These are phyloP conservation scores for Fragaria iinumae DNA, from an alignment of 306 rosid species.

Conservation along the genomic window DNA sequence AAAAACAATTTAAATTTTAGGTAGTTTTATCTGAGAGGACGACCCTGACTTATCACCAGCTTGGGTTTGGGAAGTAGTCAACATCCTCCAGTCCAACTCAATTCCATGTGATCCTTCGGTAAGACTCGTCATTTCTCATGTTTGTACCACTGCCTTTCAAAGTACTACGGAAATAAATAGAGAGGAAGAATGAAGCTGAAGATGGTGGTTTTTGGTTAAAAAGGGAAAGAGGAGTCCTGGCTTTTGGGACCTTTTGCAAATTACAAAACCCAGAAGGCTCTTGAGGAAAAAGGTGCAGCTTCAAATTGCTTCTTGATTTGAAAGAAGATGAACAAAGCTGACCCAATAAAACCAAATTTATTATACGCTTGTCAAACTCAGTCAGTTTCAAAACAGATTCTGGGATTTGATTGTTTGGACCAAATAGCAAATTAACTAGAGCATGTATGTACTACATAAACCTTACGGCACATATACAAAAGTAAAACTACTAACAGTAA, in stretches of 20 bases:
- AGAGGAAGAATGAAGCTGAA: background rate
- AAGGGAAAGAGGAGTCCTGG: background rate
- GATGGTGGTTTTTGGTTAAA: background rate
- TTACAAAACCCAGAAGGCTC: background rate
- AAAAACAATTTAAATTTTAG: background rate
- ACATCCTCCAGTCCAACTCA: background rate
- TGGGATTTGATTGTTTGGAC: background rate
- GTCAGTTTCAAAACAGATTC: background rate
- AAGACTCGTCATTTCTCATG: background rate
- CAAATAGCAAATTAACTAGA: background rate
- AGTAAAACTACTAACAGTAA: background rate
- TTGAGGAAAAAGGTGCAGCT: background rate
- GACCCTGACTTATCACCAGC: slow-evolving; percentile 11
- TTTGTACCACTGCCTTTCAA: background rate
- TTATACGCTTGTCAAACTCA: background rate
- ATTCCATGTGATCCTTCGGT: slow-evolving; percentile 7
- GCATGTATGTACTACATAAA: background rate
- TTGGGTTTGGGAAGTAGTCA: background rate
- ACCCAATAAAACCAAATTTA: background rate
- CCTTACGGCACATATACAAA: background rate
- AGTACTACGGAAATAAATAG: background rate
- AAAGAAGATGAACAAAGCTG: background rate
- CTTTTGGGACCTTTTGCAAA: background rate
- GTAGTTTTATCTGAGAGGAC: background rate
- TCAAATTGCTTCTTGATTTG: background rate